A percentile compares a stretch with the other conserved stretches of the same genome.
phyloP scores from a whole-genome alignment of 345 rosid species.

The Eucalyptus dawsonii region DNA sequence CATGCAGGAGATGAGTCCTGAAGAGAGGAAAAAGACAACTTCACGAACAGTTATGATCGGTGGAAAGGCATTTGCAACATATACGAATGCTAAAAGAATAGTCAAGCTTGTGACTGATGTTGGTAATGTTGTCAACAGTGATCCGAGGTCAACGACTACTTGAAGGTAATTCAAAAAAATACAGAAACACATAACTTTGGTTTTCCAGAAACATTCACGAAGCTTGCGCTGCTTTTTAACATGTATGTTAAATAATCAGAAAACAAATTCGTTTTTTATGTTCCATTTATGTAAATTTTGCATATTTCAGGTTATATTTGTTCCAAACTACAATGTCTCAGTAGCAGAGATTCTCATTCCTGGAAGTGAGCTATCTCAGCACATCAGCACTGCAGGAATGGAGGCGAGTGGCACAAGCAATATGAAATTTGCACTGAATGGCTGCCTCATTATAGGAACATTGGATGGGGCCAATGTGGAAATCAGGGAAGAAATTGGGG shows the following conservation, averaged over 20 bases:
- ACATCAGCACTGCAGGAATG: constrained; percentile 99
- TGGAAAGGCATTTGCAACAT: constrained; percentile 98
- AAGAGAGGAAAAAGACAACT: constrained; percentile 71
- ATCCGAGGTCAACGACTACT: constrained; percentile 76
- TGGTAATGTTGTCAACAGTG: constrained; percentile 74
- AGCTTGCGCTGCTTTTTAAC: neutral
- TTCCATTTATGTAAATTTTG: neutral
- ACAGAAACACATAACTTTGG: neutral
- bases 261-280: neutral
- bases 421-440: constrained; percentile 94
- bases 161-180: constrained; percentile 41
- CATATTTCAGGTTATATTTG: constrained; percentile 69
- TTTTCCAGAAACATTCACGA: neutral
- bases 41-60: constrained; percentile 94
- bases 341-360: constrained; percentile 95
- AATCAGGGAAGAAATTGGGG: constrained; percentile 86
- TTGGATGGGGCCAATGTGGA: constrained; percentile 97
- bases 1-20: constrained; percentile 71
- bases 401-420: constrained; percentile 99
- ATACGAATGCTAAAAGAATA: constrained; percentile 90
- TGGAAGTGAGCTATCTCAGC: constrained; percentile 95
- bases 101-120: constrained; percentile 96
- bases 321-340: constrained; percentile 95
- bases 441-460: constrained; percentile 95
- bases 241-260: neutral